A percentile compares a stretch with the other conserved stretches of the same genome.
phyloP scores from a whole-genome alignment of 768 basidiomycete genomes.

The Mycena epipterygia region DNA sequence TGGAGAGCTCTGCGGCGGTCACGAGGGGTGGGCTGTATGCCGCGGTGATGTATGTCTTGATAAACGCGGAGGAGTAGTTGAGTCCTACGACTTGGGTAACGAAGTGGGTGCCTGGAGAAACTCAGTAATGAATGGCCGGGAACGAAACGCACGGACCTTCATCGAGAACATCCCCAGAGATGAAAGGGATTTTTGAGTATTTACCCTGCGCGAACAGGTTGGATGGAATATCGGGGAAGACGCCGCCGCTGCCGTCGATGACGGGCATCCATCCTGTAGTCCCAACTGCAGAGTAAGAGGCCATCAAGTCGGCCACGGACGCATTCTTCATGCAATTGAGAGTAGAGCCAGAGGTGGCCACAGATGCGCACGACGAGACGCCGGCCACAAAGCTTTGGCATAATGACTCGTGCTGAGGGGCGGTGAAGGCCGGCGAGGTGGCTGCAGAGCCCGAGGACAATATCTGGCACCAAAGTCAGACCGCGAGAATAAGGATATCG shows the following conservation, averaged over 20 bases:
- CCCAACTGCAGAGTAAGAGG: neutral
- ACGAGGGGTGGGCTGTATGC: neutral
- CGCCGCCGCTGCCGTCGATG: neutral
- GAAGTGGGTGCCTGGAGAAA: neutral
- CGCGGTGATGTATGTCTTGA: neutral
- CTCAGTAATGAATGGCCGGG: neutral
- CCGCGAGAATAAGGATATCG: no score
- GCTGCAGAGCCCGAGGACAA: constrained; percentile 4
- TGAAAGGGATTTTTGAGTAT: constrained; percentile 5
- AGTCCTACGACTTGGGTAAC: neutral
- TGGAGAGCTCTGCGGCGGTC: neutral
- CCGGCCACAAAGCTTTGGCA: constrained; percentile 1
- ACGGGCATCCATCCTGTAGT: neutral
- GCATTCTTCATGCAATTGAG: constrained; percentile 8
- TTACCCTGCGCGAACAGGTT: constrained; percentile 1
- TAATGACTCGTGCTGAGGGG: neutral
- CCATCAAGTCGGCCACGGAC: neutral
- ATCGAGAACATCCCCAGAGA: constrained; percentile 10
- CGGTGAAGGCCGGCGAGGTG: neutral
- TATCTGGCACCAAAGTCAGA: neutral
- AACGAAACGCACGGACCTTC: neutral
- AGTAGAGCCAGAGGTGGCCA: neutral
- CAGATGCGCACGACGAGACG: constrained; percentile 5
- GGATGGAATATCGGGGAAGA: neutral
- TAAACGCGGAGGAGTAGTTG: constrained; percentile 3